Evolutionary conservation across 495 filamentous ascomycete genomes (phyloP).

Genomic region (Penicillium coprophilum): DNA sequence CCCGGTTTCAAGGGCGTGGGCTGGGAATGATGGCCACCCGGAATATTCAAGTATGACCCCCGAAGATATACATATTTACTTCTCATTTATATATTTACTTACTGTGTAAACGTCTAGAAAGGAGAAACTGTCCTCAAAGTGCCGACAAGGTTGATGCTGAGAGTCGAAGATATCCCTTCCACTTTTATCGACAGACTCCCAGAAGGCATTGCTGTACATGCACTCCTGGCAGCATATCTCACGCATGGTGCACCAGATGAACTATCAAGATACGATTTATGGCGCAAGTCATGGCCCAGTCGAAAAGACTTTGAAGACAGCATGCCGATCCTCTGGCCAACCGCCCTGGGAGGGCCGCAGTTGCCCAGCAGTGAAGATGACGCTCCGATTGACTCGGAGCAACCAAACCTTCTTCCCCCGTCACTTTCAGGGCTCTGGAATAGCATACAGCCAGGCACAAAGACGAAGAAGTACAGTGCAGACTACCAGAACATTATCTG

Average conservation of each 20-base stretch:
- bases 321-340: conserved; percentile 71
- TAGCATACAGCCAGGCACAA: conserved; percentile 22
- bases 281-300: conserved; percentile 70
- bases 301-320: conserved; percentile 55
- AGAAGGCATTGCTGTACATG: conserved; percentile 61
- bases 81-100: neutral
- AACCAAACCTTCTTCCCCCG: conserved; percentile 36
- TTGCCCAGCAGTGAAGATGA: conserved; percentile 18
- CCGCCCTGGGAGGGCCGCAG: conserved; percentile 26
- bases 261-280: conserved; percentile 45
- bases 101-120: conserved; percentile 25
- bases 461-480: conserved; percentile 32
- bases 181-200: conserved; percentile 43
- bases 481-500: conserved; percentile 54
- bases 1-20: conserved; percentile 62
- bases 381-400: neutral
- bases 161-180: conserved; percentile 56
- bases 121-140: conserved; percentile 60
- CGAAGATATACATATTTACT: neutral
- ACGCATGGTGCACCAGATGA: conserved; percentile 45
- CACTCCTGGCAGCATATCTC: conserved; percentile 68
- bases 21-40: conserved; percentile 71
- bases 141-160: conserved; percentile 63
- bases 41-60: conserved; percentile 55
- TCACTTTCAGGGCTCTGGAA: conserved; percentile 43